phyloP scores from a whole-genome alignment of 352 stramenopile species.

The Phytopythium delawarense region DNA sequence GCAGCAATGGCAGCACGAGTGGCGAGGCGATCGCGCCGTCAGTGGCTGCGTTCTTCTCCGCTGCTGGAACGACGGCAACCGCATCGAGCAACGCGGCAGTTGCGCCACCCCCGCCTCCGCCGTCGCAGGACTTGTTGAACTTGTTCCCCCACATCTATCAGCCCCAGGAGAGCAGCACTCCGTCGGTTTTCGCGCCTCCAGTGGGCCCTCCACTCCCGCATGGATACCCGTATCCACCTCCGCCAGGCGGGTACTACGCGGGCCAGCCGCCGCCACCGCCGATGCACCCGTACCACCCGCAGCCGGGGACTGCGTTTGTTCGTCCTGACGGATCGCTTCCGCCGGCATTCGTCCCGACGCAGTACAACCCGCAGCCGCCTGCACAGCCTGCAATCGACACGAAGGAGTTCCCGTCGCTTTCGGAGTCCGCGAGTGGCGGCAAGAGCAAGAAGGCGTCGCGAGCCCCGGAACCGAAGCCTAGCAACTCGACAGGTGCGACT shows the following conservation, averaged over 20 bases:
- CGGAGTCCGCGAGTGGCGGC: constrained; percentile 1
- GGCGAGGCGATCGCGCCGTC: constrained; percentile 24
- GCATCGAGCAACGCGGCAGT: not conserved
- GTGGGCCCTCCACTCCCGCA: constrained; percentile 20
- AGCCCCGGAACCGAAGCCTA: constrained; percentile 7
- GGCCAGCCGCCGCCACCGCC: constrained; percentile 8
- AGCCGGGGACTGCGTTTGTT: not conserved
- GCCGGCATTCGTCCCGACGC: constrained; percentile 5
- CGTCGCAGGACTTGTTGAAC: constrained; percentile 19
- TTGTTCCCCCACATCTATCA: constrained; percentile 60
- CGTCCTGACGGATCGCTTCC: constrained; percentile 2
- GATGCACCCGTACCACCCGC: constrained; percentile 8
- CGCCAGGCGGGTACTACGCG: constrained; percentile 18
- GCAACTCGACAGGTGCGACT: not conserved
- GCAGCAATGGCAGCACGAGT: constrained; percentile 1
- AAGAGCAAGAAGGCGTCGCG: constrained; percentile 2
- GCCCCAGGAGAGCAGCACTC: constrained; percentile 14
- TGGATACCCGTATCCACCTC: constrained; percentile 15
- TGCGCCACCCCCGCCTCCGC: constrained; percentile 9
- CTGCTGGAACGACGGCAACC: constrained; percentile 6
- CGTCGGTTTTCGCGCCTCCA: constrained; percentile 25
- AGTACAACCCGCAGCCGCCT: not conserved
- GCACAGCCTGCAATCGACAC: not conserved
- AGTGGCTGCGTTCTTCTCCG: constrained; percentile 45
- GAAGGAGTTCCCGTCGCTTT: constrained; percentile 14